Evolutionary conservation across 768 basidiomycete species (phyloP).

Genomic region (Rhizopogon roseolus): DNA sequence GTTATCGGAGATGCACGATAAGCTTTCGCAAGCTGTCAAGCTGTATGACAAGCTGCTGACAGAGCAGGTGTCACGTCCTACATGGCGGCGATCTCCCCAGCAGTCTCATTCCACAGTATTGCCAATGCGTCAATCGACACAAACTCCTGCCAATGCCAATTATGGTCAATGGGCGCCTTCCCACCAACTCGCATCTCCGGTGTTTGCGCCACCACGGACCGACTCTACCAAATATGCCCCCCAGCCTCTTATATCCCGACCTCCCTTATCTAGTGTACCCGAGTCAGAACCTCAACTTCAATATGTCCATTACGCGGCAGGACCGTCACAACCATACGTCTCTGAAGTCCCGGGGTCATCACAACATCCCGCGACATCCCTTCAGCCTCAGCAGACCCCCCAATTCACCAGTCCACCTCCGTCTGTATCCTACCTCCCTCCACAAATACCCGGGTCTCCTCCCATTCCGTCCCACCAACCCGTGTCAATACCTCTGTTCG

Average conservation of each 20-base stretch:
- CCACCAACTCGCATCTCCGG: conserved; percentile 12
- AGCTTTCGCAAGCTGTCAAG: conserved; percentile 87
- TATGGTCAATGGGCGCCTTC: conserved; percentile 28
- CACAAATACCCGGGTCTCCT: conserved; percentile 9
- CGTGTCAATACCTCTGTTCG: conserved; percentile 14
- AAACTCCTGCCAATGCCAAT: conserved; percentile 20
- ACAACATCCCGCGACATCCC: conserved; percentile 5
- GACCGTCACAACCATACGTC: conserved; percentile 1
- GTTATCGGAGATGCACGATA: conserved; percentile 90
- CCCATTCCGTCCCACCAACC: conserved; percentile 15
- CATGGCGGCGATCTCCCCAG: conserved; percentile 43
- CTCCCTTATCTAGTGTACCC: conserved; percentile 19
- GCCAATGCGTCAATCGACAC: background rate
- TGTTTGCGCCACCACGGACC: conserved; percentile 15
- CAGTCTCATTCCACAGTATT: conserved; percentile 5
- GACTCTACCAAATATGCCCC: conserved; percentile 14
- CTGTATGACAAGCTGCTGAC: conserved; percentile 88
- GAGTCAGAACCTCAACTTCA: conserved; percentile 26
- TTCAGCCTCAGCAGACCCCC: conserved; percentile 10
- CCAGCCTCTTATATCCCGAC: conserved; percentile 18
- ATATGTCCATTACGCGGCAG: conserved; percentile 14
- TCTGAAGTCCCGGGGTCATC: background rate
- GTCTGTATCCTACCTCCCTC: conserved; percentile 9
- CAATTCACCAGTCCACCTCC: conserved; percentile 4
- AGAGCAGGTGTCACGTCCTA: conserved; percentile 70